These are phyloP conservation scores for Tilletia walkeri DNA, from an alignment of 1,284 basidiomycete species.

Conservation along the genomic window DNA sequence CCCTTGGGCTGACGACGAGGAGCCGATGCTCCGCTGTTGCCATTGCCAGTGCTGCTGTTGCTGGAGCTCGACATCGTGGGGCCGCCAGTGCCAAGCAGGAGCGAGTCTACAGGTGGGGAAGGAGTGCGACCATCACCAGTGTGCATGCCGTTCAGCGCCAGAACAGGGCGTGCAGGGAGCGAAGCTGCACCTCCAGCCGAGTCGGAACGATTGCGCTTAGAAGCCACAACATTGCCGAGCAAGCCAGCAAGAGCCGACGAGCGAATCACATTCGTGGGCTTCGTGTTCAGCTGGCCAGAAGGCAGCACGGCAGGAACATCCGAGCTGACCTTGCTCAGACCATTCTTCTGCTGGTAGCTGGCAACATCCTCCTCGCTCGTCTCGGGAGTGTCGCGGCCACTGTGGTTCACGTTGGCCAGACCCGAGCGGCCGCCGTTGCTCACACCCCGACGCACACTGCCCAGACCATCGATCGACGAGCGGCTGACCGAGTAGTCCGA, in stretches of 20 bases:
- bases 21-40: slow-evolving; percentile 28
- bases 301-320: slow-evolving; percentile 14
- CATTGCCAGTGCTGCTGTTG: background rate
- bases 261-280: slow-evolving; percentile 23
- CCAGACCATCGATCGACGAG: slow-evolving; percentile 27
- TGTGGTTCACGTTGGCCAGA: slow-evolving; percentile 16
- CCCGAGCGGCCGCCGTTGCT: background rate
- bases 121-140: slow-evolving; percentile 13
- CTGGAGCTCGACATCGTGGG: background rate
- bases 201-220: slow-evolving; percentile 32
- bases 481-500: slow-evolving; percentile 32
- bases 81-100: background rate
- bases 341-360: background rate
- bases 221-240: slow-evolving; percentile 29
- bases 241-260: slow-evolving; percentile 17
- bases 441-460: background rate
- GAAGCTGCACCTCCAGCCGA: slow-evolving; percentile 5
- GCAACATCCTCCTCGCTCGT: slow-evolving; percentile 42
- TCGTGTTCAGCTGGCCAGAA: slow-evolving; percentile 25
- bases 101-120: slow-evolving; percentile 28
- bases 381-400: slow-evolving; percentile 43
- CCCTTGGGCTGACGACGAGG: slow-evolving; percentile 46
- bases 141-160: slow-evolving; percentile 1
- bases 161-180: slow-evolving; percentile 8
- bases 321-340: background rate